These are phyloP conservation scores for Populus hybrid DNA, from an alignment of 441 rosid species.

Conservation along the genomic window DNA sequence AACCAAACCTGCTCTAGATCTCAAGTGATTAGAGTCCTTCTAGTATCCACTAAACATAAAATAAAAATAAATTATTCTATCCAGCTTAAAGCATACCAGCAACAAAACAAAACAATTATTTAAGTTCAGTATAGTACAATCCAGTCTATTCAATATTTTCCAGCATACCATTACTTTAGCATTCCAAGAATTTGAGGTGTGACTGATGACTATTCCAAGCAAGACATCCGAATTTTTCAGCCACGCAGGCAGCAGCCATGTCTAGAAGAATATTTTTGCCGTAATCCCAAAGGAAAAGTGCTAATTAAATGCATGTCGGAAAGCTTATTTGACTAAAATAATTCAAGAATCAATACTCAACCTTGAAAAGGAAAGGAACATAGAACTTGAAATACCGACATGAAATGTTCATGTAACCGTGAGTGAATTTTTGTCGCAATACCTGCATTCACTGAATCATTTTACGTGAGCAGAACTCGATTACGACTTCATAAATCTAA, in stretches of 20 bases:
- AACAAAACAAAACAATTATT: too few species aligned
- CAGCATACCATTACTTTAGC: not conserved
- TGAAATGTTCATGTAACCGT: not conserved
- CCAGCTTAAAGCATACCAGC: too few species aligned
- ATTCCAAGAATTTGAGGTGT: constrained; percentile 12
- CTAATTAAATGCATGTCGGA: not conserved
- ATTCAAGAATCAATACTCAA: constrained; percentile 8
- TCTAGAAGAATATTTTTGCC: not conserved
- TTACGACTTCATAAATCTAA: not conserved
- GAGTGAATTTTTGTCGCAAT: not conserved
- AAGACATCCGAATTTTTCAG: not conserved
- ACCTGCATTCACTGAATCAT: not conserved
- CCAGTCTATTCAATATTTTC: too few species aligned
- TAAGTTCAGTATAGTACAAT: too few species aligned
- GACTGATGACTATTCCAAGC: not conserved
- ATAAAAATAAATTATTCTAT: too few species aligned
- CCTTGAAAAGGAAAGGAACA: not conserved
- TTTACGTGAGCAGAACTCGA: not conserved
- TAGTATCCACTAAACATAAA: too few species aligned
- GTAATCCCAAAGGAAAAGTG: not conserved
- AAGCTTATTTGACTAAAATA: not conserved
- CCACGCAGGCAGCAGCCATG: not conserved
- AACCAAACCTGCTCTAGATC: too few species aligned
- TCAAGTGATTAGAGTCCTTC: too few species aligned
- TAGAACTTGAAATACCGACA: not conserved